phyloP scores from a whole-genome alignment of 75 land plant genomes.

The Cupressus sempervirens region DNA sequence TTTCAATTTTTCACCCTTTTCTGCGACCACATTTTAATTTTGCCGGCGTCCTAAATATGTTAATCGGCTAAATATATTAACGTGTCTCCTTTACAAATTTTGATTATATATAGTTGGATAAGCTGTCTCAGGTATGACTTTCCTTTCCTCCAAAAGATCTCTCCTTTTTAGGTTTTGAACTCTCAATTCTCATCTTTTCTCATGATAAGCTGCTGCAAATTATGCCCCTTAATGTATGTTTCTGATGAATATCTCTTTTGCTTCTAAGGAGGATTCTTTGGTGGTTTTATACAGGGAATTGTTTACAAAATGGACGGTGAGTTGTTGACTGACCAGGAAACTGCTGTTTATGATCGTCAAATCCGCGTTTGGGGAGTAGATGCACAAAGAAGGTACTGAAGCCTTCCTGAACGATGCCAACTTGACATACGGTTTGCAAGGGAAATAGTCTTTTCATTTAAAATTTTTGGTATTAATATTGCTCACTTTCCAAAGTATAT shows the following conservation, averaged over 20 bases:
- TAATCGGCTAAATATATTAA: too few relatives aligned
- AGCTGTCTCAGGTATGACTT: neutral
- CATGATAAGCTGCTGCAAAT: neutral
- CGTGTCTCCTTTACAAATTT: too few relatives aligned
- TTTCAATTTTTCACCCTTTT: too few relatives aligned
- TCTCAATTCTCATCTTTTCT: neutral
- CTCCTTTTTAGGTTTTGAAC: neutral
- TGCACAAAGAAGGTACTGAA: conserved; percentile 77
- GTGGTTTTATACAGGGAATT: neutral
- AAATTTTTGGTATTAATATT: neutral
- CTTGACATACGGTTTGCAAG: neutral
- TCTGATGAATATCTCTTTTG: neutral
- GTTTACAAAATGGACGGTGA: conserved; percentile 37
- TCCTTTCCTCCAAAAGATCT: neutral
- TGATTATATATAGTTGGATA: neutral
- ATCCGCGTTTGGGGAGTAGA: conserved; percentile 99
- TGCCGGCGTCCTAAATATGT: too few relatives aligned
- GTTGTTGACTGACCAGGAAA: conserved; percentile 91
- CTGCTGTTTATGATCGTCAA: conserved; percentile 95
- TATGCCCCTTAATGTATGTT: neutral
- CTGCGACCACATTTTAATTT: too few relatives aligned
- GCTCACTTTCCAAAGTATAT: neutral
- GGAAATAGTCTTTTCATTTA: neutral
- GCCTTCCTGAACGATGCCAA: neutral
- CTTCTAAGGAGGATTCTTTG: neutral